phyloP scores from a whole-genome alignment of 352 stramenopile genomes.

The Globisporangium yorkense region DNA sequence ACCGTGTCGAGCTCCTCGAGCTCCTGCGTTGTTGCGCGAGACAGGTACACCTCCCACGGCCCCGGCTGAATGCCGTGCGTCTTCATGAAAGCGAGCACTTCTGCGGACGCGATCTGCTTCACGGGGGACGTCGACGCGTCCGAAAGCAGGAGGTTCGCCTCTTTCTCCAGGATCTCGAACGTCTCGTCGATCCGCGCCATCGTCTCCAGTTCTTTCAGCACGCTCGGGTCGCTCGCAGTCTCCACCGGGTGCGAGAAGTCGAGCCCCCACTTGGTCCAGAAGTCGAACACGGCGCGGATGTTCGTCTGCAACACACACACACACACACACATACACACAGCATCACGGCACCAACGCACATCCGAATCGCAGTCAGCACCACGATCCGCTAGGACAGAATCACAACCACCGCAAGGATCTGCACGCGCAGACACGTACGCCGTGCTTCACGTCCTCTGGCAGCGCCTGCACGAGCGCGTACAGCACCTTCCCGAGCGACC shows the following conservation, averaged over 20 bases:
- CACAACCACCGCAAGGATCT: neutral
- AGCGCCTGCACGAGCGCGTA: slow-evolving; percentile 58
- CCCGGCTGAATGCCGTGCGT: slow-evolving; percentile 63
- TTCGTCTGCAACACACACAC: slow-evolving; percentile 31
- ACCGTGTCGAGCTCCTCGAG: slow-evolving; percentile 64
- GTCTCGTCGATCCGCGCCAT: slow-evolving; percentile 55
- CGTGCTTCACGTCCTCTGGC: slow-evolving; percentile 49
- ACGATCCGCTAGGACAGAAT: neutral
- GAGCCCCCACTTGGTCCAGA: slow-evolving; percentile 80
- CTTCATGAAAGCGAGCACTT: slow-evolving; percentile 81
- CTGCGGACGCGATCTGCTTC: slow-evolving; percentile 48
- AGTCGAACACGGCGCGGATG: slow-evolving; percentile 70
- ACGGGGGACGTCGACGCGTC: slow-evolving; percentile 67
- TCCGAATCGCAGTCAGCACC: neutral
- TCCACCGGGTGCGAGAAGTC: slow-evolving; percentile 42
- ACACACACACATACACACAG: neutral
- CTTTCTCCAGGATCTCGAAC: slow-evolving; percentile 58
- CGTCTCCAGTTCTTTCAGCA: slow-evolving; percentile 25
- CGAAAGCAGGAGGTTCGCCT: slow-evolving; percentile 32
- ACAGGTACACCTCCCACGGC: slow-evolving; percentile 78
- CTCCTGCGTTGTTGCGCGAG: slow-evolving; percentile 53
- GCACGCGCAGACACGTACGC: slow-evolving; percentile 33
- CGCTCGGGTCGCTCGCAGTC: slow-evolving; percentile 19
- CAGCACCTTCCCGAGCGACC: slow-evolving; percentile 62
- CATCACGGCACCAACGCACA: neutral